Evolutionary conservation across 140 eudicot species (phyloP).

Genomic region (Bidens hawaiensis): DNA sequence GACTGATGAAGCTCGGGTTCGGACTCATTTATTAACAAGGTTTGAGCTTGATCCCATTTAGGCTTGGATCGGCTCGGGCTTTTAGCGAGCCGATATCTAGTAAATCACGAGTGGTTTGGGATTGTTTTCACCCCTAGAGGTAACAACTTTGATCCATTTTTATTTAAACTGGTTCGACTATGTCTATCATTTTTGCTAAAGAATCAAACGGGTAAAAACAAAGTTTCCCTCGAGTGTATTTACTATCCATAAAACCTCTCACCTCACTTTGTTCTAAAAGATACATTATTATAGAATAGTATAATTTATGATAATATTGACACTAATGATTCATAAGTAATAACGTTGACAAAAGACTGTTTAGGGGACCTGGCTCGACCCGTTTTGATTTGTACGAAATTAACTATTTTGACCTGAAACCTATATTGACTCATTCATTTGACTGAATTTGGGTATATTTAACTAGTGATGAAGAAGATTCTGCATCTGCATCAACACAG

Average conservation of each 20-base stretch:
- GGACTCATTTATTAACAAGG: too few relatives aligned
- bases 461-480: slow-evolving; percentile 97
- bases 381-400: slow-evolving; percentile 1
- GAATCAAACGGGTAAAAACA: not conserved
- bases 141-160: not conserved
- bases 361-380: not conserved
- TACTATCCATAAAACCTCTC: not conserved
- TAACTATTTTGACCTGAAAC: not conserved
- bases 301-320: not conserved
- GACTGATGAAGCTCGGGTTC: too few relatives aligned
- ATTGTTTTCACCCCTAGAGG: too few relatives aligned
- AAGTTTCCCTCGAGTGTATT: not conserved
- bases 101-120: too few relatives aligned
- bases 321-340: not conserved
- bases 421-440: not conserved
- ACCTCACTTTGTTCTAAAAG: not conserved
- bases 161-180: not conserved
- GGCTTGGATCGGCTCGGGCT: too few relatives aligned
- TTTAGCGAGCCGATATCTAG: too few relatives aligned
- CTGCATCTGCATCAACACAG: slow-evolving; percentile 66
- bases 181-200: not conserved
- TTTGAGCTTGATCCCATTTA: too few relatives aligned
- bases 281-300: not conserved
- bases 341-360: not conserved
- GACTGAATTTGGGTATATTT: slow-evolving; percentile 15